Percentiles rank a stretch among this genome's conserved stretches.
Conservation (phyloP, 164 flowering plant species). For the Nymphaea thermarum region DNA sequence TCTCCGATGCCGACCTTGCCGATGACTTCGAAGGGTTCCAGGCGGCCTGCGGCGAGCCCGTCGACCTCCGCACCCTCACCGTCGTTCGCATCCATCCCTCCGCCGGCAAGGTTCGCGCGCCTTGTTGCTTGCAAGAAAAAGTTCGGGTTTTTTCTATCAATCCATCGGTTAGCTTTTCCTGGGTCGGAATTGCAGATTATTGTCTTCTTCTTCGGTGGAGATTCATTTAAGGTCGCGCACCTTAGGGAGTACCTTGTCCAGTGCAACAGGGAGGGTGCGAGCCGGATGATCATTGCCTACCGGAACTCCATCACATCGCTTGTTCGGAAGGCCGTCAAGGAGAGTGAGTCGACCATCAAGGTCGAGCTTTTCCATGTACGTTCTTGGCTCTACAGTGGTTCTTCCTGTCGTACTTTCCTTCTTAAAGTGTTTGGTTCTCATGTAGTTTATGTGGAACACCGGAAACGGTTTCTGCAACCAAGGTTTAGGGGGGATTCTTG, state of each 20-base stretch:
- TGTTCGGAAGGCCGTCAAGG: constrained; percentile 16
- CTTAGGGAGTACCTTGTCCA: constrained; percentile 7
- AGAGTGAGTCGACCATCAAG: constrained; percentile 3
- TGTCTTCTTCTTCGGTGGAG: constrained; percentile 24
- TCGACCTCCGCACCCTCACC: constrained; percentile 43
- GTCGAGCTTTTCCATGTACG: constrained; percentile 19
- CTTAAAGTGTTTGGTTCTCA: not conserved
- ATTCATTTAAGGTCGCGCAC: constrained; percentile 7
- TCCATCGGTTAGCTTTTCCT: not conserved
- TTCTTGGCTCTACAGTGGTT: not conserved
- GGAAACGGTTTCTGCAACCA: not conserved
- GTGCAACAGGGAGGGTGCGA: constrained; percentile 6
- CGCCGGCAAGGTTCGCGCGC: constrained; percentile 28
- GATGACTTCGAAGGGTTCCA: constrained; percentile 53
- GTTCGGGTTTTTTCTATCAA: not conserved
- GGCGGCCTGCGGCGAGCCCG: constrained; percentile 24
- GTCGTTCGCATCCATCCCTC: constrained; percentile 33
- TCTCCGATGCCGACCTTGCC: constrained; percentile 42
- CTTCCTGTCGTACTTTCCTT: not conserved
- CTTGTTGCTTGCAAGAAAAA: not conserved
- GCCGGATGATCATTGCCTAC: constrained; percentile 21
- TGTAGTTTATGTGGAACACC: not conserved
- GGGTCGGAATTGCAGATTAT: constrained; percentile 18
- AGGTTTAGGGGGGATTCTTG: not conserved
- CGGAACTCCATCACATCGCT: constrained; percentile 20